These are phyloP conservation scores for Talaromyces borbonicus DNA, from an alignment of 495 filamentous ascomycete genomes.

Conservation along the genomic window DNA sequence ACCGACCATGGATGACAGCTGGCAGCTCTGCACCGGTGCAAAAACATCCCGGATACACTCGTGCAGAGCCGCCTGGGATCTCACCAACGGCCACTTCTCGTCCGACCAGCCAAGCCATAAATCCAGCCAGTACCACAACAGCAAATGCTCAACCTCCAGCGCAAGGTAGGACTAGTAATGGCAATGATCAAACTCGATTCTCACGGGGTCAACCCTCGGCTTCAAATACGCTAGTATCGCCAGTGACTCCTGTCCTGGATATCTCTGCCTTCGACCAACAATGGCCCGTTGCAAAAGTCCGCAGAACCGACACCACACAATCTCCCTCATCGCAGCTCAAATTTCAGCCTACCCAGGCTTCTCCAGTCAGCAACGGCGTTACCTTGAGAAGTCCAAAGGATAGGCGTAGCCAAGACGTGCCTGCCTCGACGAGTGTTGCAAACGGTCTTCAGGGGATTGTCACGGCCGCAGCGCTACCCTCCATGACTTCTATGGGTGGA, in stretches of 20 bases:
- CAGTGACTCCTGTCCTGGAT: conserved; percentile 16
- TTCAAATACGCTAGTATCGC: conserved; percentile 14
- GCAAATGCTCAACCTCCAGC: background rate
- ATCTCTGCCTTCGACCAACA: background rate
- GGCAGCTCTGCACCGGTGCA: background rate
- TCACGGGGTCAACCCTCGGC: background rate
- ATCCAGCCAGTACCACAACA: background rate
- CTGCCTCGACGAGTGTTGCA: too few species aligned
- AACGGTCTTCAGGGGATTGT: too few species aligned
- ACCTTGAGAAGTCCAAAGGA: too few species aligned
- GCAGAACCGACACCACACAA: background rate
- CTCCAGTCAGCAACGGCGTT: too few species aligned
- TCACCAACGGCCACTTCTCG: background rate
- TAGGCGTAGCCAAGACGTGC: too few species aligned
- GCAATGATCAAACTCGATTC: too few species aligned
- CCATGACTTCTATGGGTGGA: too few species aligned
- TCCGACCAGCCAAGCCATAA: background rate
- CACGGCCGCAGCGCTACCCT: too few species aligned
- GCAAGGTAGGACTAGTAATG: background rate
- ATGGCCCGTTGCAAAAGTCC: background rate
- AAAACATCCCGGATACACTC: conserved; percentile 1
- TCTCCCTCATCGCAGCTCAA: conserved; percentile 5
- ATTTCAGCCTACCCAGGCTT: too few species aligned
- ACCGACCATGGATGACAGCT: conserved; percentile 57
- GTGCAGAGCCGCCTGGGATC: background rate